A percentile compares a stretch with the other conserved stretches of the same genome.
These are phyloP conservation scores for Apiospora saccharicola DNA, from an alignment of 2,329 filamentous ascomycete genomes.

Conservation along the genomic window DNA sequence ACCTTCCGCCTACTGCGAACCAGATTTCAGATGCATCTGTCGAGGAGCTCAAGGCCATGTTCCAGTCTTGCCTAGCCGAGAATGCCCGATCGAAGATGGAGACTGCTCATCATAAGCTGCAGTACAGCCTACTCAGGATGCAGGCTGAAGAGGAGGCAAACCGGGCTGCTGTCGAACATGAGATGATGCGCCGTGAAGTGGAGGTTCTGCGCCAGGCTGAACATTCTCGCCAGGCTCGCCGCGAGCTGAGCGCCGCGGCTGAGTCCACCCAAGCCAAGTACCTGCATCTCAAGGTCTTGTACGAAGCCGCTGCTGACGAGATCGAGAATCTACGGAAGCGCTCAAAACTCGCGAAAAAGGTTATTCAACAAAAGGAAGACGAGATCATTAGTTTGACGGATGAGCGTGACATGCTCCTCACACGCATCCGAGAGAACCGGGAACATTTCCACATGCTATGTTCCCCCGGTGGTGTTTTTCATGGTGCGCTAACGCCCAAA, in stretches of 20 bases:
- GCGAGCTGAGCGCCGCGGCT: slow-evolving; percentile 58
- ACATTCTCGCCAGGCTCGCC: slow-evolving; percentile 67
- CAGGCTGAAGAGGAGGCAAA: slow-evolving; percentile 87
- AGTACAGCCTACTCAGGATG: slow-evolving; percentile 83
- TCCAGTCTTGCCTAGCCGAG: slow-evolving; percentile 62
- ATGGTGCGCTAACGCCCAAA: slow-evolving; percentile 67
- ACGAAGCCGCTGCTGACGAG: slow-evolving; percentile 71
- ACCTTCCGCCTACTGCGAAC: slow-evolving; percentile 54
- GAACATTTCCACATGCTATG: slow-evolving; percentile 84
- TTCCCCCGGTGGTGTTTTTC: slow-evolving; percentile 74
- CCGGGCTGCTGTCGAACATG: slow-evolving; percentile 87
- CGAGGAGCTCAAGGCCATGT: slow-evolving; percentile 64
- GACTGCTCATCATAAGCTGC: slow-evolving; percentile 87
- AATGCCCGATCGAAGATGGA: slow-evolving; percentile 76
- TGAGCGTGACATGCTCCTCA: slow-evolving; percentile 79
- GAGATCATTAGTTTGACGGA: slow-evolving; percentile 75
- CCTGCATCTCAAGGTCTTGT: slow-evolving; percentile 69
- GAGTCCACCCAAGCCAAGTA: slow-evolving; percentile 63
- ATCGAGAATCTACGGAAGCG: slow-evolving; percentile 70
- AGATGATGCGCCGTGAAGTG: slow-evolving; percentile 88
- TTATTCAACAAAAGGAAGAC: slow-evolving; percentile 81
- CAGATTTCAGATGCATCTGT: slow-evolving; percentile 60
- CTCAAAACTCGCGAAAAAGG: slow-evolving; percentile 75
- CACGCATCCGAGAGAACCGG: slow-evolving; percentile 86
- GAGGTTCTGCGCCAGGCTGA: slow-evolving; percentile 82